These are phyloP conservation scores for Vitis hybrid DNA, from an alignment of 177 flowering plant species.

Conservation along the genomic window DNA sequence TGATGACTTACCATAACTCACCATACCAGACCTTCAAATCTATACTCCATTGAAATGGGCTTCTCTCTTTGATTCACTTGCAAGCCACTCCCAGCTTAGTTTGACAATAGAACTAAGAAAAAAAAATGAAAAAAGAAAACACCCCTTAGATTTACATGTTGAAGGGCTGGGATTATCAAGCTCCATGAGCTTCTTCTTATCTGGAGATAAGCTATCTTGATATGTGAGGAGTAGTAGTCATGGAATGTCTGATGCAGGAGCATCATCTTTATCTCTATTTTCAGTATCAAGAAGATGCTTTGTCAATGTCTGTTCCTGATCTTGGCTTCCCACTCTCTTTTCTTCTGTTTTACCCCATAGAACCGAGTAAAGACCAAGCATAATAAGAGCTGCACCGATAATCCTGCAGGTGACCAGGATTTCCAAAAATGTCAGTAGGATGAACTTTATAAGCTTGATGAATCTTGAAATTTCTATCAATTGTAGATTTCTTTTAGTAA, in stretches of 20 bases:
- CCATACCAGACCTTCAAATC: too few relatives aligned
- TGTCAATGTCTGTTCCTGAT: conserved; percentile 33
- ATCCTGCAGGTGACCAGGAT: conserved; percentile 34
- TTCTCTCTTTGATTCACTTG: too few relatives aligned
- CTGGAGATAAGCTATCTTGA: too few relatives aligned
- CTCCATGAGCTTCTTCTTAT: too few relatives aligned
- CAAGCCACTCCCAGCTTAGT: too few relatives aligned
- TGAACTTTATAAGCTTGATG: too few relatives aligned
- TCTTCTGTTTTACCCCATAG: conserved; percentile 79
- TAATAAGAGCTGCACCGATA: conserved; percentile 60
- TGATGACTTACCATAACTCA: too few relatives aligned
- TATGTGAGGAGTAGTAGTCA: conserved; percentile 3
- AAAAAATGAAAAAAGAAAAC: too few relatives aligned
- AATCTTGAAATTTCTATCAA: too few relatives aligned
- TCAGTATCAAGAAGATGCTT: conserved; percentile 44
- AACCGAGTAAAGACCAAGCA: conserved; percentile 62
- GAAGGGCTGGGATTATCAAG: background rate
- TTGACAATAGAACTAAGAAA: too few relatives aligned
- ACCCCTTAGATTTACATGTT: background rate
- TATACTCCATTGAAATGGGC: too few relatives aligned
- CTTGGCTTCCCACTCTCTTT: conserved; percentile 33
- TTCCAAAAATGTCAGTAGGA: background rate
- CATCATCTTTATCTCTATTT: conserved; percentile 15
- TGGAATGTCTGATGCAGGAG: conserved; percentile 30
- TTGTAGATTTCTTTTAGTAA: too few relatives aligned